Conservation (phyloP, 192 early-diverging fungal species). For the Thamnidium elegans region DNA sequence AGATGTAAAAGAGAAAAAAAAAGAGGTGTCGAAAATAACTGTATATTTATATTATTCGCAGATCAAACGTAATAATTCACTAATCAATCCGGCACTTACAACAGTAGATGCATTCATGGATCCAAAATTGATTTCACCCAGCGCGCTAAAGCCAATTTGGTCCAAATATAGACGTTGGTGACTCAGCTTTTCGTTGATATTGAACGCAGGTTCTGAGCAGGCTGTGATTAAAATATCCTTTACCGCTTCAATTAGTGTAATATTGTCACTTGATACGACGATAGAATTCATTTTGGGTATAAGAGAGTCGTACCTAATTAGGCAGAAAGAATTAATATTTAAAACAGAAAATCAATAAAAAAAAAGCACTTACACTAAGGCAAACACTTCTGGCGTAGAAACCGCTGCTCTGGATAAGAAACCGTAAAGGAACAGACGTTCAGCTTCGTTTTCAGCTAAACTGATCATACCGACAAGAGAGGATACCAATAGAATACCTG, state of each 20-base stretch:
- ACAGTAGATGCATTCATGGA: background rate
- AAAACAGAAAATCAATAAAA: slow-evolving; percentile 13
- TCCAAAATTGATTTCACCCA: slow-evolving; percentile 28
- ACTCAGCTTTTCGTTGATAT: slow-evolving; percentile 24
- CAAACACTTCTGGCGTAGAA: slow-evolving; percentile 64
- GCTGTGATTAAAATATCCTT: slow-evolving; percentile 64
- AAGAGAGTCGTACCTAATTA: slow-evolving; percentile 60
- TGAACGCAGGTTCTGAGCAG: slow-evolving; percentile 33
- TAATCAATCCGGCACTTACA: slow-evolving; percentile 2
- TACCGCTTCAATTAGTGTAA: slow-evolving; percentile 57
- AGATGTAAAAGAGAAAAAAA: too few species aligned
- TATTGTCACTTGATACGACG: slow-evolving; percentile 58
- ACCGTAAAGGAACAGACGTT: slow-evolving; percentile 68
- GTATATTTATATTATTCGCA: slow-evolving; percentile 1
- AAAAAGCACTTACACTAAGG: slow-evolving; percentile 59
- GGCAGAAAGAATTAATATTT: background rate
- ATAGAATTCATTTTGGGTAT: slow-evolving; percentile 66
- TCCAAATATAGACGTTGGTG: slow-evolving; percentile 43
- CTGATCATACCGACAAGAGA: slow-evolving; percentile 66
- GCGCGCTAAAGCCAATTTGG: slow-evolving; percentile 43
- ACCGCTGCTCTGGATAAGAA: slow-evolving; percentile 69
- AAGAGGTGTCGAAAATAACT: too few species aligned
- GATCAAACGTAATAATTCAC: background rate
- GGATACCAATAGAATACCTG: slow-evolving; percentile 58
- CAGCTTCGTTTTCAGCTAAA: slow-evolving; percentile 63